A percentile compares a stretch with the other conserved stretches of the same genome.
These are phyloP conservation scores for Cruciata laevipes DNA, from an alignment of 257 asterid species.

Conservation along the genomic window DNA sequence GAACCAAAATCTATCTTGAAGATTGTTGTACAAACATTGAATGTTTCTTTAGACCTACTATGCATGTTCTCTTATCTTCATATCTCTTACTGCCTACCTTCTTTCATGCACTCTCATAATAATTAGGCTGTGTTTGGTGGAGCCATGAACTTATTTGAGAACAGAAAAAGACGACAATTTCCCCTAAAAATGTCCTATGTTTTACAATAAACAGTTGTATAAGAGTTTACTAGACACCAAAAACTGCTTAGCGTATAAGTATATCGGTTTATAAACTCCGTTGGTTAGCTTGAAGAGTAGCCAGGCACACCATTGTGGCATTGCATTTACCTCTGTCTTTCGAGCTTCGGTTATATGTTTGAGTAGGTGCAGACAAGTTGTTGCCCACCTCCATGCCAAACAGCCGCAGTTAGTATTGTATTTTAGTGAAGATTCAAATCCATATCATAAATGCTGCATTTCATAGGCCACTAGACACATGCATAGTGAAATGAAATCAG, in stretches of 20 bases:
- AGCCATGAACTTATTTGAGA: neutral
- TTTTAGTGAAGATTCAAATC: neutral
- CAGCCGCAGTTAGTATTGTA: constrained; percentile 4
- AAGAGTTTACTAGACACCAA: neutral
- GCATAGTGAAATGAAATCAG: neutral
- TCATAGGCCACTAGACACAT: constrained; percentile 1
- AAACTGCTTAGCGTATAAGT: neutral
- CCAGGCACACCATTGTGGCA: neutral
- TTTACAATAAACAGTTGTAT: too few relatives aligned
- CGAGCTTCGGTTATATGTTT: neutral
- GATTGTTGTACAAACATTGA: neutral
- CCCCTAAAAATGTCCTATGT: too few relatives aligned
- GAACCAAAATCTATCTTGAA: neutral
- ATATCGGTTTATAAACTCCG: neutral
- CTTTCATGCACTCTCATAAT: neutral
- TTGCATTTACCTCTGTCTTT: neutral
- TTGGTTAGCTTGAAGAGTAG: neutral
- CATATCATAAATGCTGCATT: neutral
- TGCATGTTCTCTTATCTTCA: neutral
- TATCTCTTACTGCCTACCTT: neutral
- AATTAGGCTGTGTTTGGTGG: neutral
- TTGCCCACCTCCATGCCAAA: constrained; percentile 24
- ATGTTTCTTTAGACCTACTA: neutral
- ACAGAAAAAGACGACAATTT: neutral
- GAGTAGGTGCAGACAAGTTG: constrained; percentile 25